Evolutionary conservation across 768 basidiomycete genomes (phyloP).

Genomic region (Strobilomyces dryophilus): DNA sequence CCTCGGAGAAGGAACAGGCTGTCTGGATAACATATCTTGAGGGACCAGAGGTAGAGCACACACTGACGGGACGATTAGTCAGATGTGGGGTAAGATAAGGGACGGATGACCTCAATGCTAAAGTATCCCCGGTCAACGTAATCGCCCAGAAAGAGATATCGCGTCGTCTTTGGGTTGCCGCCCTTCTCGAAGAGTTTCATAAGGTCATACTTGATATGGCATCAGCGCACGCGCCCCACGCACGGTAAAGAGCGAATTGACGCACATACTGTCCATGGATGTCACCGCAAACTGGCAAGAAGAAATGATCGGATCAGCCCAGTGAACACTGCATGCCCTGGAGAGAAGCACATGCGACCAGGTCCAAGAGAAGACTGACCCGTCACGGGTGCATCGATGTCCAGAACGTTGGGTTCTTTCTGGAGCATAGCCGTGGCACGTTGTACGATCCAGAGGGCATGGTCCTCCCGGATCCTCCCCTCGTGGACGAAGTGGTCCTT

Average conservation of each 20-base stretch:
- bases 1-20: constrained; percentile 59
- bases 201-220: constrained; percentile 53
- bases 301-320: constrained; percentile 4
- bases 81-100: not conserved
- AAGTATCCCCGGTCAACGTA: constrained; percentile 77
- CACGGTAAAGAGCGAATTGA: constrained; percentile 8
- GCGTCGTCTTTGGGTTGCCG: constrained; percentile 67
- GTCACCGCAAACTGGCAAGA: constrained; percentile 15
- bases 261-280: constrained; percentile 25
- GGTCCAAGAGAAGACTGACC: constrained; percentile 36
- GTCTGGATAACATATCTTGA: constrained; percentile 62
- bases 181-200: constrained; percentile 81
- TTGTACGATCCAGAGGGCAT: constrained; percentile 63
- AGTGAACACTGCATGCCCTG: constrained; percentile 16
- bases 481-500: constrained; percentile 78
- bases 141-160: constrained; percentile 72
- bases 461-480: constrained; percentile 60
- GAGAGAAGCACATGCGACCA: not conserved
- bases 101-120: constrained; percentile 55
- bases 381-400: constrained; percentile 71
- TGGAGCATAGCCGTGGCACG: constrained; percentile 53
- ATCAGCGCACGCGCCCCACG: constrained; percentile 6
- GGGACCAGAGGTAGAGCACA: constrained; percentile 57
- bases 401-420: constrained; percentile 59
- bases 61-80: constrained; percentile 33